A percentile compares a stretch with the other conserved stretches of the same genome.
phyloP scores from a whole-genome alignment of 2,329 filamentous ascomycete species.

The Monosporascus sp. region DNA sequence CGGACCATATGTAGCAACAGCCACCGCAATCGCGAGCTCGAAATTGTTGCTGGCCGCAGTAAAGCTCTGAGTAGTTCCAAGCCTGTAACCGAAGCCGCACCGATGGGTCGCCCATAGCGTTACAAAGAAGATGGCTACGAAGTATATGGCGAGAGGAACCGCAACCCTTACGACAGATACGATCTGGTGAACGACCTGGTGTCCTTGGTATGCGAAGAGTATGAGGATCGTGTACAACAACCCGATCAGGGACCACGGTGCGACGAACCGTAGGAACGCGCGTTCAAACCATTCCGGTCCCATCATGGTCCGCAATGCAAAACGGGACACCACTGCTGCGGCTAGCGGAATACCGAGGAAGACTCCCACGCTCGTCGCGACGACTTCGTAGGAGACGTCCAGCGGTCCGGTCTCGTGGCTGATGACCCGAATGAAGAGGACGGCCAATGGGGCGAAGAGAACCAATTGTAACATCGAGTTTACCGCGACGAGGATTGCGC shows the following conservation, averaged over 20 bases:
- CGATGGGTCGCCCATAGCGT: slow-evolving; percentile 58
- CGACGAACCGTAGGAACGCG: slow-evolving; percentile 63
- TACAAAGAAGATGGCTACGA: slow-evolving; percentile 65
- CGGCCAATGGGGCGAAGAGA: slow-evolving; percentile 63
- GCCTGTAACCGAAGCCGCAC: slow-evolving; percentile 69
- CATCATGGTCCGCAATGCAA: slow-evolving; percentile 50
- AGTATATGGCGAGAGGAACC: slow-evolving; percentile 78
- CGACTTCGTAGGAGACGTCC: slow-evolving; percentile 54
- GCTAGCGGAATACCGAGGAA: slow-evolving; percentile 82
- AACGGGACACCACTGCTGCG: slow-evolving; percentile 71
- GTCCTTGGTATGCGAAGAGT: slow-evolving; percentile 77
- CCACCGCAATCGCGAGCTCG: slow-evolving; percentile 84
- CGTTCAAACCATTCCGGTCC: slow-evolving; percentile 59
- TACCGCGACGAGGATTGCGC: slow-evolving; percentile 71
- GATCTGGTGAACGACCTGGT: slow-evolving; percentile 73
- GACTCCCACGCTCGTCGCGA: slow-evolving; percentile 75
- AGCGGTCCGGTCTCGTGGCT: slow-evolving; percentile 35
- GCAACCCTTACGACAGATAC: slow-evolving; percentile 76
- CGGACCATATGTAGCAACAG: slow-evolving; percentile 73
- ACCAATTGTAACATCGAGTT: slow-evolving; percentile 73
- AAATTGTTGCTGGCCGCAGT: slow-evolving; percentile 92
- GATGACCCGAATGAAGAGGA: slow-evolving; percentile 68
- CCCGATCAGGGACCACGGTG: slow-evolving; percentile 74
- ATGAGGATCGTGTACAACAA: slow-evolving; percentile 84
- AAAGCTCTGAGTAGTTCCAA: slow-evolving; percentile 74